Conservation (phyloP, 768 basidiomycete genomes). For the Tubosaeta sp. region DNA sequence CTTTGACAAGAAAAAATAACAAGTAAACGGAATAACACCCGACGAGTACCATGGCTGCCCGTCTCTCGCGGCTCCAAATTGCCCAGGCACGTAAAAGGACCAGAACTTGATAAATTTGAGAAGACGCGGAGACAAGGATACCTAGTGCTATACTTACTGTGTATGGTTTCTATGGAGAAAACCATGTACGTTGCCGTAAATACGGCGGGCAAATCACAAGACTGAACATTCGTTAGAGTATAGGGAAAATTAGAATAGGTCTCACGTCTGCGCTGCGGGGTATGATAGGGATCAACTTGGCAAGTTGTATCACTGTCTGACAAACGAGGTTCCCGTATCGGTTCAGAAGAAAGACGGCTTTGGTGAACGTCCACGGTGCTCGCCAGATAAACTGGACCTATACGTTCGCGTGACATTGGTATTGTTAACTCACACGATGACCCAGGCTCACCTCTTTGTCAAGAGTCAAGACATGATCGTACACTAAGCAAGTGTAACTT, state of each 20-base stretch:
- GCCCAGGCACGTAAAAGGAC: slow-evolving; percentile 19
- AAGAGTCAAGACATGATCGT: slow-evolving; percentile 15
- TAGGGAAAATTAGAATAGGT: not conserved
- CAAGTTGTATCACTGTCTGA: slow-evolving; percentile 6
- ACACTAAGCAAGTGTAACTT: slow-evolving; percentile 9
- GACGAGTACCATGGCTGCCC: not conserved
- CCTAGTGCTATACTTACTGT: slow-evolving; percentile 5
- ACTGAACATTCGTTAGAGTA: not conserved
- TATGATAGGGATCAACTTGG: slow-evolving; percentile 2
- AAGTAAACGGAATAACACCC: slow-evolving; percentile 7
- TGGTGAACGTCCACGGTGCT: slow-evolving; percentile 10
- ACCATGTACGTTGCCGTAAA: not conserved
- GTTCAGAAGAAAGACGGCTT: slow-evolving; percentile 10
- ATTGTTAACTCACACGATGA: not conserved
- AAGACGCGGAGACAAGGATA: not conserved
- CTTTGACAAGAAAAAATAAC: not conserved
- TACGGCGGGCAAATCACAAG: slow-evolving; percentile 1
- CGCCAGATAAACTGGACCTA: slow-evolving; percentile 17
- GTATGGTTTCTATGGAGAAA: slow-evolving; percentile 9
- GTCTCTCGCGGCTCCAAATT: slow-evolving; percentile 12
- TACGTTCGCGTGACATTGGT: not conserved
- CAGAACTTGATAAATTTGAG: slow-evolving; percentile 4
- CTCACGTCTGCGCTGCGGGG: not conserved
- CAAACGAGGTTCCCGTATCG: slow-evolving; percentile 16
- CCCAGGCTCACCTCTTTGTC: slow-evolving; percentile 8